Base-by-base conservation (phyloP, 257 asterid genomes). In the Sherardia arvensis region DNA sequence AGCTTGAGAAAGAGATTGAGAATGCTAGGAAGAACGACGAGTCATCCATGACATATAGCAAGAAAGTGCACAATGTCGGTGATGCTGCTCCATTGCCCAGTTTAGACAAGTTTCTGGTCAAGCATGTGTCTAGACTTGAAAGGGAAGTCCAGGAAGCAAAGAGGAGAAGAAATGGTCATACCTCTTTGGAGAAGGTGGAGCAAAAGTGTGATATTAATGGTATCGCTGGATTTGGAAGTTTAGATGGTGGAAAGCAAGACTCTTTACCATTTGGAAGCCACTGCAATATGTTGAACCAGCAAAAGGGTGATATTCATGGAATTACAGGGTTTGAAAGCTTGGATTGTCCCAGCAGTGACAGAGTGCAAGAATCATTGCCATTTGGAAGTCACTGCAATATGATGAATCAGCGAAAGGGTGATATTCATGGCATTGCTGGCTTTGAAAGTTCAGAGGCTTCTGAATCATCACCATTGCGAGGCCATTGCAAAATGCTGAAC, bases 81-180 rank as follows among this genome's bases (percentile, higher is more conserved):
- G 71, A 74, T 53, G 85, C 57, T 4, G 66, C 33, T 11, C 84
- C 69, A 26, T 70, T 85, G 68, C 96, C 94, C 17, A 81, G 96
- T 67, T 76, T 91, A 28, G 97, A 91, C 71, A 81, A 82, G 62
- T 77, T 38, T 79, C 69, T 90, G 75, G 89, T 87, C 69, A 90
- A 87, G 73, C 87, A 73, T 28, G 47, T 87, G 70, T 64, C 96
- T 25, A 82, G 77, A 64, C 96, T 87, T 48, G 97, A 91, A 79
- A 82, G 71, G 75, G 96, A 85, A 80, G 89, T 91, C 64, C 80
- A 77, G 69, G 95, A 85, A 78, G 91, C 96, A 27, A 80, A 77
- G 72, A 80, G 71, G 61, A 59, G 77, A 57, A 74, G 71, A 47
- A 76, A 55, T 53, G 1, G 64, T 38, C 71, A 38, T 11, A 64